Percentiles rank a stretch among this genome's conserved stretches.
Evolutionary conservation across 164 flowering plant genomes (phyloP).

Genomic region (Macadamia tetraphylla): DNA sequence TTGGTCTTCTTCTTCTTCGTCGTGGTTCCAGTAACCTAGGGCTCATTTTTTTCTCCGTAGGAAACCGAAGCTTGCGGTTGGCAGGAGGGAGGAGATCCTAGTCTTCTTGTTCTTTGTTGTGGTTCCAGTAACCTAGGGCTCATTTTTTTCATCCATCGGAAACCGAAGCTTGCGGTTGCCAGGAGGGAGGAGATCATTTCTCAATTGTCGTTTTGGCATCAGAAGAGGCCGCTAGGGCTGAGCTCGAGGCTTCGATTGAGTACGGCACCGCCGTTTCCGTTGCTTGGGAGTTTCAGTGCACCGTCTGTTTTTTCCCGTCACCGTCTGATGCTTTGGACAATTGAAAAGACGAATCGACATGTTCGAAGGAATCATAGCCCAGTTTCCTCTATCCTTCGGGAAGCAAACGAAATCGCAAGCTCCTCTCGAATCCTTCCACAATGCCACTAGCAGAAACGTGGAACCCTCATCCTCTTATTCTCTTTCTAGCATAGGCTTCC

Average conservation of each 20-base stretch:
- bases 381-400: slow-evolving; percentile 84
- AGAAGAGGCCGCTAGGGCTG: slow-evolving; percentile 63
- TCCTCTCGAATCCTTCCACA: slow-evolving; percentile 71
- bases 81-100: slow-evolving; percentile 58
- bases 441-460: slow-evolving; percentile 56
- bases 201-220: slow-evolving; percentile 43
- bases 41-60: slow-evolving; percentile 33
- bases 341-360: slow-evolving; percentile 56
- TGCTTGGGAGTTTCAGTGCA: slow-evolving; percentile 30
- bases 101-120: slow-evolving; percentile 18
- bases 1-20: slow-evolving; percentile 20
- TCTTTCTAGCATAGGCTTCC: slow-evolving; percentile 12
- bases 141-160: background rate
- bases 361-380: slow-evolving; percentile 72
- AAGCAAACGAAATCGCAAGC: slow-evolving; percentile 65
- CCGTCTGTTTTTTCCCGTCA: slow-evolving; percentile 58
- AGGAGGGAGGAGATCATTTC: no score
- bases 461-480: background rate
- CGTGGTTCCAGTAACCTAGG: slow-evolving; percentile 23
- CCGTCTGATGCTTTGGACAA: slow-evolving; percentile 50
- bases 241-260: slow-evolving; percentile 48
- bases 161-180: no score
- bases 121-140: slow-evolving; percentile 25
- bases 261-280: slow-evolving; percentile 8
- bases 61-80: slow-evolving; percentile 51